Evolutionary conservation across 495 filamentous ascomycete species (phyloP).

Genomic region (Evernia prunastri): DNA sequence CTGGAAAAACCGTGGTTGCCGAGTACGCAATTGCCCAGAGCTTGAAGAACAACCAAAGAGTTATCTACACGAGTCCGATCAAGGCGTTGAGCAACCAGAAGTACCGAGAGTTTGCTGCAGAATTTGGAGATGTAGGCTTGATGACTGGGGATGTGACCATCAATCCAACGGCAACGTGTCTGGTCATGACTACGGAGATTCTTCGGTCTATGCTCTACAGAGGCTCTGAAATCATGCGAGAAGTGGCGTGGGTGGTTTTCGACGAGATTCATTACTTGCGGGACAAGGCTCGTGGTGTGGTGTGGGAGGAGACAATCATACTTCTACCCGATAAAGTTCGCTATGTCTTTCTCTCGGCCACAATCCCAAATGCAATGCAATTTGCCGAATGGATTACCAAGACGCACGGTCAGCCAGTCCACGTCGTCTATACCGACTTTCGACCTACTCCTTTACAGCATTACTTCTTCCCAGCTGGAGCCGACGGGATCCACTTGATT

Average conservation of each 20-base stretch:
- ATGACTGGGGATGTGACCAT: constrained; percentile 99
- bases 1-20: constrained; percentile 95
- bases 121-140: constrained; percentile 93
- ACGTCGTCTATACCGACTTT: constrained; percentile 98
- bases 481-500: constrained; percentile 87
- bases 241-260: constrained; percentile 95
- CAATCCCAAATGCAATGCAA: constrained; percentile 99
- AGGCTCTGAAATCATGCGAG: constrained; percentile 98
- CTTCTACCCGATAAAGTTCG: constrained; percentile 94
- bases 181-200: constrained; percentile 99
- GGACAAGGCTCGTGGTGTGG: constrained; percentile 88
- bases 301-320: constrained; percentile 99
- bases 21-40: constrained; percentile 98
- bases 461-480: constrained; percentile 93
- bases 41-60: constrained; percentile 91
- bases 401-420: constrained; percentile 92
- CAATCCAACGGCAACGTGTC: constrained; percentile 93
- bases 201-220: constrained; percentile 96
- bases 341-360: constrained; percentile 96
- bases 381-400: constrained; percentile 99
- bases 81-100: constrained; percentile 98
- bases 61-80: constrained; percentile 98
- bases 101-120: constrained; percentile 88
- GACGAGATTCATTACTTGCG: constrained; percentile 99
- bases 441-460: constrained; percentile 92